Conservation (phyloP, 169 alveolate genomes). For the Plasmodium coatneyi region DNA sequence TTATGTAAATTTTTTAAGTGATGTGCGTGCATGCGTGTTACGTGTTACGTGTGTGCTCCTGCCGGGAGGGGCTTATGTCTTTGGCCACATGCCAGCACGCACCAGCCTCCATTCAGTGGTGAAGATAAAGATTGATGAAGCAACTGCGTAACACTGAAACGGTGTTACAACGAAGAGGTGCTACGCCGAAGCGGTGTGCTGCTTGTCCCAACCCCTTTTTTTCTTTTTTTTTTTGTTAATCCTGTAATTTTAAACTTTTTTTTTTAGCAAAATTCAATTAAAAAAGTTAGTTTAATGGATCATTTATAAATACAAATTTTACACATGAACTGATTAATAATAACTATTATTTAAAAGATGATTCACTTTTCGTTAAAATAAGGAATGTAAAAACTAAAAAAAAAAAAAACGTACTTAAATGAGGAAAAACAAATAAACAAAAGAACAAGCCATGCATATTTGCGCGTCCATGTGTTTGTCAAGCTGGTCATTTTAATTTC, state of each 20-base stretch:
- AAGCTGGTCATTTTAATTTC: background rate
- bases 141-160: background rate
- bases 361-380: background rate
- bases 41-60: background rate
- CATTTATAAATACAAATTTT: background rate
- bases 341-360: background rate
- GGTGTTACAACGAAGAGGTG: background rate
- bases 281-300: background rate
- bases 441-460: background rate
- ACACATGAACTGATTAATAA: background rate
- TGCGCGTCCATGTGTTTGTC: background rate
- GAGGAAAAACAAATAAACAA: background rate
- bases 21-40: background rate
- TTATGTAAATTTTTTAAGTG: background rate
- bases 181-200: background rate
- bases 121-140: background rate
- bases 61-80: background rate
- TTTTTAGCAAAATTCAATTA: background rate
- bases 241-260: background rate
- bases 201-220: background rate
- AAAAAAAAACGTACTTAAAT: background rate
- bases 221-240: background rate
- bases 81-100: background rate
- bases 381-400: background rate
- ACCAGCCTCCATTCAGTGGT: background rate